These are phyloP conservation scores for Euclidium syriacum DNA, from an alignment of 345 rosid genomes.

Conservation along the genomic window DNA sequence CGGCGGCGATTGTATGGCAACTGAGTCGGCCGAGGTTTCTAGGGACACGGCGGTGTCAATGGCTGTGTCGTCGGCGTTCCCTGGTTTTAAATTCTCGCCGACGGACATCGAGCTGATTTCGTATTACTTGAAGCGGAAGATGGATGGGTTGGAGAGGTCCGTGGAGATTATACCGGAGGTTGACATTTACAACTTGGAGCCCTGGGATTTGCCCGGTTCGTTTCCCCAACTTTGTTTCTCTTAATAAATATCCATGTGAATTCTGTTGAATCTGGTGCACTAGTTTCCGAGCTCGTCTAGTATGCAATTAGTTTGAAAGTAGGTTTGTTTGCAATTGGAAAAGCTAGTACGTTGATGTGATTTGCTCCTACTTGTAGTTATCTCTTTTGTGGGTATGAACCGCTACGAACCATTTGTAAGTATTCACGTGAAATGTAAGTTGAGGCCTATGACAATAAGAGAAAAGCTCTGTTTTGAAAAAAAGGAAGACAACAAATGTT, in stretches of 20 bases:
- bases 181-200: slow-evolving; percentile 67
- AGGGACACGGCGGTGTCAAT: slow-evolving; percentile 46
- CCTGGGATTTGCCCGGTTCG: slow-evolving; percentile 89
- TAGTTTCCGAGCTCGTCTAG: neutral
- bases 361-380: slow-evolving; percentile 14
- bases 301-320: neutral
- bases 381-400: slow-evolving; percentile 10
- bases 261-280: neutral
- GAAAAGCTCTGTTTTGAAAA: neutral
- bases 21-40: slow-evolving; percentile 22
- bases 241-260: too few relatives aligned
- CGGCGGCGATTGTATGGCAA: neutral
- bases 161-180: slow-evolving; percentile 73
- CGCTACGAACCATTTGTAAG: slow-evolving; percentile 6
- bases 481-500: too few relatives aligned
- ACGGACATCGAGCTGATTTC: slow-evolving; percentile 75
- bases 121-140: slow-evolving; percentile 67
- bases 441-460: slow-evolving; percentile 7
- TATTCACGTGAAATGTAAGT: neutral
- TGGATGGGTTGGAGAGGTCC: slow-evolving; percentile 58
- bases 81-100: slow-evolving; percentile 83
- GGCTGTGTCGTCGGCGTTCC: slow-evolving; percentile 54
- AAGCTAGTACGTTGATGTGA: neutral
- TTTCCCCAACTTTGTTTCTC: neutral
- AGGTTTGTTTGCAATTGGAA: neutral